Evolutionary conservation across 2,329 filamentous ascomycete genomes (phyloP).

Genomic region (Diaporthe vexans): DNA sequence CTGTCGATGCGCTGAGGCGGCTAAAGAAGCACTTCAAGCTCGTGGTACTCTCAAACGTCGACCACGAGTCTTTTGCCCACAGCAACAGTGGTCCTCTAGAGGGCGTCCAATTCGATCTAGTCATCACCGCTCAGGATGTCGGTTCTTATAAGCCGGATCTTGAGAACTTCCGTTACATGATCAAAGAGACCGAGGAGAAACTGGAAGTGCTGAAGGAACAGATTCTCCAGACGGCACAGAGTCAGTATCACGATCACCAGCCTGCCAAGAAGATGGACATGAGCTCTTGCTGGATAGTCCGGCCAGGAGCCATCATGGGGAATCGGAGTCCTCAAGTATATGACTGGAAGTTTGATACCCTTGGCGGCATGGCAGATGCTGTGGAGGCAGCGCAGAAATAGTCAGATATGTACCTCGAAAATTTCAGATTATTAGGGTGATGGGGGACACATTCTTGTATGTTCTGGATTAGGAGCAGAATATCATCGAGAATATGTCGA

Average conservation of each 20-base stretch:
- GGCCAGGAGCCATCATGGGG: neutral
- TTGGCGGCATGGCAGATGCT: neutral
- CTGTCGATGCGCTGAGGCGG: neutral
- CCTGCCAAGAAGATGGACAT: neutral
- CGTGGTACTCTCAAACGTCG: neutral
- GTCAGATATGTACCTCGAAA: neutral
- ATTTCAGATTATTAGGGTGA: too few species aligned
- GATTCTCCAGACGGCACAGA: neutral
- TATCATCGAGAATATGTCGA: too few species aligned
- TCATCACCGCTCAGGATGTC: neutral
- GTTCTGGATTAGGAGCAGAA: too few species aligned
- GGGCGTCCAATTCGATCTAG: neutral
- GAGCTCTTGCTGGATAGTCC: neutral
- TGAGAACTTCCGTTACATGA: neutral
- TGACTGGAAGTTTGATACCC: neutral
- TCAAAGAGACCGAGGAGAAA: neutral
- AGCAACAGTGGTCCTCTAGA: neutral
- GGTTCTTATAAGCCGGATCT: neutral
- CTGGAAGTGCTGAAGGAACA: neutral
- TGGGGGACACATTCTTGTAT: too few species aligned
- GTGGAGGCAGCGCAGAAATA: neutral
- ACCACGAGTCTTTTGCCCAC: neutral
- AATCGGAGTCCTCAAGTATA: neutral
- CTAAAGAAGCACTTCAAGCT: neutral
- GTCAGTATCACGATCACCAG: neutral